phyloP scores from a whole-genome alignment of 768 basidiomycete genomes.

The Crepidotus variabilis region DNA sequence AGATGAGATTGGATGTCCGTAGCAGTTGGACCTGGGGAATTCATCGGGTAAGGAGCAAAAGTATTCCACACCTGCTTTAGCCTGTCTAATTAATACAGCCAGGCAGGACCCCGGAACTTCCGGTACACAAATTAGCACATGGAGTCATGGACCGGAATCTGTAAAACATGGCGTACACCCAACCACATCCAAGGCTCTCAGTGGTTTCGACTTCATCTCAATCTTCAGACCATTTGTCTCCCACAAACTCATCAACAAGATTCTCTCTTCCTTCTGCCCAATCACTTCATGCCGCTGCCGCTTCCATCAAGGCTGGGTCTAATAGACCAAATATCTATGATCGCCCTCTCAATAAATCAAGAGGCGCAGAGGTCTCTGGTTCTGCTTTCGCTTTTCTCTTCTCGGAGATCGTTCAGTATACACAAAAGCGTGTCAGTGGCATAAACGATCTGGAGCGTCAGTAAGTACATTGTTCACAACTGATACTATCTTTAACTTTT shows the following conservation, averaged over 20 bases:
- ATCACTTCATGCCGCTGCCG: conserved; percentile 40
- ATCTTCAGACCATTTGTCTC: conserved; percentile 49
- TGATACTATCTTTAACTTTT: conserved; percentile 4
- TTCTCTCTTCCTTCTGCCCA: conserved; percentile 66
- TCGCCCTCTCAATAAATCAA: conserved; percentile 82
- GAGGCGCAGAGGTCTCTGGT: conserved; percentile 77
- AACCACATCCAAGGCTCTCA: conserved; percentile 67
- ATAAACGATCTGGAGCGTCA: conserved; percentile 94
- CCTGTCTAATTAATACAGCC: background rate
- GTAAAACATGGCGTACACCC: conserved; percentile 45
- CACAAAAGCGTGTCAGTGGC: conserved; percentile 90
- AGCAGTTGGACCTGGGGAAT: conserved; percentile 41
- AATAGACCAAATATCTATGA: conserved; percentile 83
- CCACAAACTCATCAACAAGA: conserved; percentile 58
- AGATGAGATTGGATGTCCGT: conserved; percentile 69
- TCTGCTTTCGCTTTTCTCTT: conserved; percentile 89
- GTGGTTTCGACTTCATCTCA: conserved; percentile 60
- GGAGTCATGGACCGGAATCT: background rate
- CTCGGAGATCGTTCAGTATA: conserved; percentile 92
- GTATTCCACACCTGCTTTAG: background rate
- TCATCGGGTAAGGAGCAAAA: conserved; percentile 25
- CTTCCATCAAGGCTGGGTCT: conserved; percentile 30
- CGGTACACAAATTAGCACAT: background rate
- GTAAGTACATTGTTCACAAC: conserved; percentile 38
- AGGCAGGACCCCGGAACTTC: background rate